phyloP scores from a whole-genome alignment of 441 rosid species.

The Syzygium malaccense region DNA sequence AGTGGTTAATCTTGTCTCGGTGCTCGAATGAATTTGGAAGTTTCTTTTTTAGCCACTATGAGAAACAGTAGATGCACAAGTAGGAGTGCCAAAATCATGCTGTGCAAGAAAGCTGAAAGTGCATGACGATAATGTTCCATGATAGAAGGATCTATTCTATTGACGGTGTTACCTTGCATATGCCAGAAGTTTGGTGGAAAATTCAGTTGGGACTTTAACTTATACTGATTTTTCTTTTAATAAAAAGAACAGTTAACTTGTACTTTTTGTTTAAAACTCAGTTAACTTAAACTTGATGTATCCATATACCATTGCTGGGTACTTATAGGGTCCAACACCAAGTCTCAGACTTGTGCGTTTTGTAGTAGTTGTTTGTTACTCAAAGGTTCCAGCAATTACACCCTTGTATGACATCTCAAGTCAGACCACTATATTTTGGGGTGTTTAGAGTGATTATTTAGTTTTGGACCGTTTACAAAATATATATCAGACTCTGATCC shows the following conservation, averaged over 20 bases:
- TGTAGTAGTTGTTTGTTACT: background rate
- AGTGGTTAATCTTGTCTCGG: background rate
- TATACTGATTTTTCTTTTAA: background rate
- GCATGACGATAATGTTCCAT: background rate
- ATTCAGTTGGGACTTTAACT: background rate
- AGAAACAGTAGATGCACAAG: background rate
- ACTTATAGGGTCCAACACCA: background rate
- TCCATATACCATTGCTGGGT: background rate
- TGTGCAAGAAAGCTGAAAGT: background rate
- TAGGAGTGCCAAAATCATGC: background rate
- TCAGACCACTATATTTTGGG: background rate
- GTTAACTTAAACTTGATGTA: background rate
- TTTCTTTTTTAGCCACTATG: background rate
- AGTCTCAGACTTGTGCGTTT: background rate
- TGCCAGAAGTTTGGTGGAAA: background rate
- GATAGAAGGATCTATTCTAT: background rate
- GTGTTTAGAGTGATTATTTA: background rate
- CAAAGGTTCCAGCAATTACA: background rate
- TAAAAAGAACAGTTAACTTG: background rate
- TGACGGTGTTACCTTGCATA: background rate
- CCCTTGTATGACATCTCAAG: background rate
- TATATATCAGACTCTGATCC: background rate
- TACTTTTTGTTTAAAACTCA: background rate
- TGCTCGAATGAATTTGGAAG: background rate
- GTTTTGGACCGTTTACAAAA: background rate